phyloP scores from a whole-genome alignment of 129 eudicot species.

The Oenanthe sinensis region DNA sequence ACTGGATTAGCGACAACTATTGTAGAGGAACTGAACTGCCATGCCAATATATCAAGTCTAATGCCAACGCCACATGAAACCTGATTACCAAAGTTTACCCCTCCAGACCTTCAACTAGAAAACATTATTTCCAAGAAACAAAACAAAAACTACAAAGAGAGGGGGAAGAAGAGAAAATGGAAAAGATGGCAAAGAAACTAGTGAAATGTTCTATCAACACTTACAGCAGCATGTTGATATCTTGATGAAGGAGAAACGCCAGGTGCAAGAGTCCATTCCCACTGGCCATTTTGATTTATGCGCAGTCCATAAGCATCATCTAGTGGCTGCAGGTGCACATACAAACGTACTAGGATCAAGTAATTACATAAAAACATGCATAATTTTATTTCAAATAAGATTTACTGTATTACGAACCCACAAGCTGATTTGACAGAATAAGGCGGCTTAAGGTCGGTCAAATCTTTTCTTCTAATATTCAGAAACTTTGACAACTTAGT shows the following conservation, averaged over 20 bases:
- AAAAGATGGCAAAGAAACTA: neutral
- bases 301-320: slow-evolving; percentile 97
- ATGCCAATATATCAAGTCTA: neutral
- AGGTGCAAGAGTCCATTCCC: slow-evolving; percentile 99
- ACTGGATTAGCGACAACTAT: neutral
- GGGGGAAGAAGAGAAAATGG: neutral
- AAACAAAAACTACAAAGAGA: neutral
- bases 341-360: slow-evolving; percentile 11
- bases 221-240: slow-evolving; percentile 96
- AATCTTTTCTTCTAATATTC: neutral
- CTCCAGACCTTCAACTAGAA: neutral
- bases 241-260: slow-evolving; percentile 95
- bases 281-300: slow-evolving; percentile 90
- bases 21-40: neutral
- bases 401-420: neutral
- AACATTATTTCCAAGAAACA: neutral
- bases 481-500: neutral
- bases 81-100: neutral
- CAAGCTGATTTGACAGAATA: neutral
- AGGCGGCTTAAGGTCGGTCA: neutral
- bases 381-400: neutral
- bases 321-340: slow-evolving; percentile 57
- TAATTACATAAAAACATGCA: slow-evolving; percentile 1
- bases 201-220: slow-evolving; percentile 15
- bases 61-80: neutral